phyloP scores from a whole-genome alignment of 2,329 filamentous ascomycete genomes.

The Aspergillus fumigatiaffinis region DNA sequence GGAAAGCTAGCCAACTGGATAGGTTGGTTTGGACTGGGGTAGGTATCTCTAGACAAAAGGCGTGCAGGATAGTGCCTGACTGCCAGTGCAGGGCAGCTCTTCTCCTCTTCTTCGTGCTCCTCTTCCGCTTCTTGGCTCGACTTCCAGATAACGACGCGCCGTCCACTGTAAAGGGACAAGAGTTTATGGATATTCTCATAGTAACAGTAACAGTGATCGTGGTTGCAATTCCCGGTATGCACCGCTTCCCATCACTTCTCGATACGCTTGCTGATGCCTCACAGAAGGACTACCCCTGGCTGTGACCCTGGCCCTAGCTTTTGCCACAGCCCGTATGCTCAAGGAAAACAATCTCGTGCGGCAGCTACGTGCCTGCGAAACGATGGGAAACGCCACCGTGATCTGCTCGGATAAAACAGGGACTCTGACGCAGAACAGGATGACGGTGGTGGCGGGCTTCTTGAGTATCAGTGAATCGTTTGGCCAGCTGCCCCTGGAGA shows the following conservation, averaged over 20 bases:
- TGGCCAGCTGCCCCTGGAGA: conserved; percentile 35
- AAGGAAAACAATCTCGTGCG: conserved; percentile 74
- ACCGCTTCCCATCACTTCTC: background rate
- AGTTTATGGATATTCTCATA: conserved; percentile 72
- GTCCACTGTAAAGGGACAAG: conserved; percentile 71
- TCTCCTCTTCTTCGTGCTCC: conserved; percentile 78
- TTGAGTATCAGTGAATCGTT: conserved; percentile 59
- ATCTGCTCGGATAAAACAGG: conserved; percentile 80
- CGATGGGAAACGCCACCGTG: conserved; percentile 75
- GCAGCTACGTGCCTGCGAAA: conserved; percentile 72
- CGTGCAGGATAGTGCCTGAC: conserved; percentile 3
- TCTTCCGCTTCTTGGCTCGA: conserved; percentile 77
- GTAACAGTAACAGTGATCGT: conserved; percentile 76
- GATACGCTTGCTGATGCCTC: conserved; percentile 34
- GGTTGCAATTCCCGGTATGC: conserved; percentile 62
- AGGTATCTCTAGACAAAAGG: conserved; percentile 9
- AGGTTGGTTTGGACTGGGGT: conserved; percentile 69
- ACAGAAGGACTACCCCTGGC: conserved; percentile 69
- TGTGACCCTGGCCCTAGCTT: conserved; percentile 72
- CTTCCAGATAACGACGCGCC: conserved; percentile 54
- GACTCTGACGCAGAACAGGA: conserved; percentile 69
- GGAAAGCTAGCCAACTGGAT: conserved; percentile 73
- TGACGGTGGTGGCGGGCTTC: conserved; percentile 71
- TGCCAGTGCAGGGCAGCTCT: conserved; percentile 53
- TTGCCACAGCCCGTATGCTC: conserved; percentile 73